A percentile compares a stretch with the other conserved stretches of the same genome.
These are phyloP conservation scores for Arxiozyma heterogenica DNA, from an alignment of 1,139 yeast genomes.

Conservation along the genomic window DNA sequence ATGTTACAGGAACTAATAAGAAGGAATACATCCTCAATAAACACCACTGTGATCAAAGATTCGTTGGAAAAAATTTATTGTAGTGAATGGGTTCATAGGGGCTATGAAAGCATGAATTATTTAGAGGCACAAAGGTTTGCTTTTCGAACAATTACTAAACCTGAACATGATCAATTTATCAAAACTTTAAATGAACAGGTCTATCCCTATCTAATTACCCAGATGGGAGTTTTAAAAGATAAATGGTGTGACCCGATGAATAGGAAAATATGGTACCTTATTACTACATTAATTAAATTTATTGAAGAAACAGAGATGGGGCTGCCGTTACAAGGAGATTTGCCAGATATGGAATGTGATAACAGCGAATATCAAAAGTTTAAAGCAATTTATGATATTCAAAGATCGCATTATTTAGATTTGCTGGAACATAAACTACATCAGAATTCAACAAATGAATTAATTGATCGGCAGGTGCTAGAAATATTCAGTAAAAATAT, in stretches of 20 bases:
- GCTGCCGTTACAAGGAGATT: slow-evolving; percentile 45
- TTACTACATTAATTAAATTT: slow-evolving; percentile 47
- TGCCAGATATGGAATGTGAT: slow-evolving; percentile 68
- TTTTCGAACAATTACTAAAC: slow-evolving; percentile 37
- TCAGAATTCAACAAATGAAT: background rate
- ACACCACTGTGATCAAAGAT: slow-evolving; percentile 7
- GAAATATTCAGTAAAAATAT: slow-evolving; percentile 10
- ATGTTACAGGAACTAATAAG: slow-evolving; percentile 24
- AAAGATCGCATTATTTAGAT: background rate
- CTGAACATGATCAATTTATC: background rate
- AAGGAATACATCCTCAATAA: background rate
- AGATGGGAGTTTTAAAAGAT: background rate
- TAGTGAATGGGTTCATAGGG: slow-evolving; percentile 33
- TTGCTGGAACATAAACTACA: slow-evolving; percentile 22
- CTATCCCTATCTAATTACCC: background rate
- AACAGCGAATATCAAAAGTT: background rate
- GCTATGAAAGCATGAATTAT: slow-evolving; percentile 48
- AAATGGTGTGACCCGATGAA: slow-evolving; percentile 11
- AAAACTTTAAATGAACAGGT: background rate
- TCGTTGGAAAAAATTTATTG: slow-evolving; percentile 15
- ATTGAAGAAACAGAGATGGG: slow-evolving; percentile 33
- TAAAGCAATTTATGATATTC: background rate
- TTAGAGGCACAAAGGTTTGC: slow-evolving; percentile 60
- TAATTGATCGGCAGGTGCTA: background rate
- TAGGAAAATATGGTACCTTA: slow-evolving; percentile 52